Evolutionary conservation across 805 yeast genomes (phyloP), one percentile per base, ranked within the genome.

Genomic region (Candida hungchunana): DNA sequence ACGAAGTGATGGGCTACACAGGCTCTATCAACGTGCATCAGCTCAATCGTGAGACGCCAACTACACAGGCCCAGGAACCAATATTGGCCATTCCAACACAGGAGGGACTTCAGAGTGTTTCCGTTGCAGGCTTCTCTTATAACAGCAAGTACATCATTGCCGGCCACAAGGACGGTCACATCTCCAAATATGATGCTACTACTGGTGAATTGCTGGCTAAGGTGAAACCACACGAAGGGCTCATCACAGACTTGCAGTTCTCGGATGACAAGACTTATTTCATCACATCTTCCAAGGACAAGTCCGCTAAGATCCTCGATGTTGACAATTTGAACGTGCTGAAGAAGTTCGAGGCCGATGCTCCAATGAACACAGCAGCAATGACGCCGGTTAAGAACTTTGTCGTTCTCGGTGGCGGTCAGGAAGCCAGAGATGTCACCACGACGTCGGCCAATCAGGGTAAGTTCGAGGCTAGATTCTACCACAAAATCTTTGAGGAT

Each of bases 351-450:
- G 75, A 72, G 50, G 80, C 96, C 6, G 97, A 88, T 59, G 88
- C 95, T 35, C 97, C 97, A 40, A 73, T 93, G 73, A 93, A 93
- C 70, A 77, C 95, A 24, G 97, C 97, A 14, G 82, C 95, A 47
- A 82, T 93, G 50, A 89, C 98, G 12, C 94, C 97, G 18, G 70
- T 79, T 39, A 93, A 93, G 67, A 90, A 93, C 58, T 90, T 81
- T 58, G 83, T 93, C 44, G 81, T 93, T 32, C 71, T 93, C 44
- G 98, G 97, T 36, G 99, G 99, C 68, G 99, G 99, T 79, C 97
- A 93, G 71, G 97, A 88, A 55, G 97, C 98, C 26, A 79, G 88
- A 64, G 95, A 89, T 62, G 99, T 93, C 58, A 93, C 99, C 28
- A 93, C 97, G n/a, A 88, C 97, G 18, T 76, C 93, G 28, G 79